phyloP scores from a whole-genome alignment of 176 grass and related monocot genomes.

The Hordeum marinum region DNA sequence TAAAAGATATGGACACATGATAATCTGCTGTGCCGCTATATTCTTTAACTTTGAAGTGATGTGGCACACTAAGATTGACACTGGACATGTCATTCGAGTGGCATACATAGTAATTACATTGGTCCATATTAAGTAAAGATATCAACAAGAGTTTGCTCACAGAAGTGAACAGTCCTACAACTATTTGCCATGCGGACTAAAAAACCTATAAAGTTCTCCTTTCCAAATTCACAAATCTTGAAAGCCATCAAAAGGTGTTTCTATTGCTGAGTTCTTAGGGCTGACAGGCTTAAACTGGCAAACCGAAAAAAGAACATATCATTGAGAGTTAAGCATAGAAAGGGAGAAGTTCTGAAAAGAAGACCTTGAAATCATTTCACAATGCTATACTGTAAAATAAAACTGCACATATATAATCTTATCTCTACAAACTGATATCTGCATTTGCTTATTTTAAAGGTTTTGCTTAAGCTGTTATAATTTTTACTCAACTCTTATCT shows the following conservation, averaged over 20 bases:
- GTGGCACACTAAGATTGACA: background rate
- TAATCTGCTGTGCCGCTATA: background rate
- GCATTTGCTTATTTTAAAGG: constrained; percentile 6
- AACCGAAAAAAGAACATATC: background rate
- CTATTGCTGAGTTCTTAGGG: background rate
- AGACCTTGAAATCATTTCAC: background rate
- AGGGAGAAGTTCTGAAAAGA: background rate
- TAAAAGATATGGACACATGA: background rate
- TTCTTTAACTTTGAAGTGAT: background rate
- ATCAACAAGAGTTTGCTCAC: constrained; percentile 15
- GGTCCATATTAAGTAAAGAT: background rate
- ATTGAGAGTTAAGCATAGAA: background rate
- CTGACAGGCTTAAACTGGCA: background rate
- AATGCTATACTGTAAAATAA: background rate
- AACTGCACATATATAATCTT: background rate
- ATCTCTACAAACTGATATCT: background rate
- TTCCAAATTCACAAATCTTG: background rate
- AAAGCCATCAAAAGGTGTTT: background rate
- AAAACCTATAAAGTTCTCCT: background rate
- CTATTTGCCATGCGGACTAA: background rate
- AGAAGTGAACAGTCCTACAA: background rate
- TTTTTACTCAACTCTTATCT: background rate
- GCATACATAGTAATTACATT: background rate
- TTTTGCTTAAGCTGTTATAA: background rate
- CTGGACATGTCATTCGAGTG: background rate